phyloP scores from a whole-genome alignment of 495 filamentous ascomycete species.

The Cetradonia linearis region DNA sequence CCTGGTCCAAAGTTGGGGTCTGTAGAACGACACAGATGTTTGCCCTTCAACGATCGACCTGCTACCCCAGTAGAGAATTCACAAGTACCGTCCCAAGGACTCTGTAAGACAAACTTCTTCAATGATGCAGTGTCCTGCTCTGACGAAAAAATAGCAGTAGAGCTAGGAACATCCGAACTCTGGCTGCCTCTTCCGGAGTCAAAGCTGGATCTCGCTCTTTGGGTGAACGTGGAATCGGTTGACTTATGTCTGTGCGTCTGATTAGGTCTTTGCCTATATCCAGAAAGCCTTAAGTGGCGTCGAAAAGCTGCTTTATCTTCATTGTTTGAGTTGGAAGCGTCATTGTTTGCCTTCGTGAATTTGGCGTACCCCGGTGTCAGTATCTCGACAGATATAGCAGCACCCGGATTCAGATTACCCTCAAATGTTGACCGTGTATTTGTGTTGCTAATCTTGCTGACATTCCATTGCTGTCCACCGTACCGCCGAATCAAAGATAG shows the following conservation, averaged over 20 bases:
- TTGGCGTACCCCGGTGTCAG: constrained; percentile 53
- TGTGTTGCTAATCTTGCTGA: constrained; percentile 55
- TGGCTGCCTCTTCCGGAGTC: constrained; percentile 16
- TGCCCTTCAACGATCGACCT: constrained; percentile 67
- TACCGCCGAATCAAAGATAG: constrained; percentile 86
- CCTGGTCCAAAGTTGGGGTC: constrained; percentile 21
- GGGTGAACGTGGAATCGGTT: neutral
- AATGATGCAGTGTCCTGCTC: constrained; percentile 15
- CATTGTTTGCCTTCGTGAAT: constrained; percentile 28
- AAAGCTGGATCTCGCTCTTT: neutral
- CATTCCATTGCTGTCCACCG: constrained; percentile 81
- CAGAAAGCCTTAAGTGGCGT: constrained; percentile 8
- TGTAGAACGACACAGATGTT: constrained; percentile 47
- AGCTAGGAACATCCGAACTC: constrained; percentile 1
- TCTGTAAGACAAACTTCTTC: constrained; percentile 55
- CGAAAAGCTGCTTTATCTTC: constrained; percentile 5
- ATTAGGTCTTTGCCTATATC: neutral
- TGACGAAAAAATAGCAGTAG: neutral
- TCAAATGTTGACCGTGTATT: constrained; percentile 36
- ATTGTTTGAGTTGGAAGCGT: neutral
- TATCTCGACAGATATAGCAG: constrained; percentile 48
- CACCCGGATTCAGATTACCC: constrained; percentile 17
- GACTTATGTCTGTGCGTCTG: neutral
- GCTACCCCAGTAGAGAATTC: constrained; percentile 68
- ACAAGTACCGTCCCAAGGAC: constrained; percentile 79